Evolutionary conservation across 176 grass and related monocot species (phyloP).

Genomic region (Otatea glauca): DNA sequence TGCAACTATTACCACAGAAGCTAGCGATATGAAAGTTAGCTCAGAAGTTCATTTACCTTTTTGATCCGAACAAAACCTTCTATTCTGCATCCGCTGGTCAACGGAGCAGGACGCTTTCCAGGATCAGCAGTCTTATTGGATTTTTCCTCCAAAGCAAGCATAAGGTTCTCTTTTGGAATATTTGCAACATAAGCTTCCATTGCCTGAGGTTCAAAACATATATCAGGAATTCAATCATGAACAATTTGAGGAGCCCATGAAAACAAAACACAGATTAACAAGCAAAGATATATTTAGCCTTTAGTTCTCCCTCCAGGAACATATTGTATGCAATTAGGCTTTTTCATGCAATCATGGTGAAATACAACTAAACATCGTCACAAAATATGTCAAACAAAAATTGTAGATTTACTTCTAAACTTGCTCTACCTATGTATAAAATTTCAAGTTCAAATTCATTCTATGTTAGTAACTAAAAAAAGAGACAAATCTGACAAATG

Average conservation of each 20-base stretch:
- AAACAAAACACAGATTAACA: slow-evolving; percentile 17
- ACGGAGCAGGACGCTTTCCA: slow-evolving; percentile 84
- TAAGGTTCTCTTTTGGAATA: slow-evolving; percentile 71
- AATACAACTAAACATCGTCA: no score
- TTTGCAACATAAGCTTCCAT: slow-evolving; percentile 90
- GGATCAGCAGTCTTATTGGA: slow-evolving; percentile 71
- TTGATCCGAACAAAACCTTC: slow-evolving; percentile 98
- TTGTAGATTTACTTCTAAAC: no score
- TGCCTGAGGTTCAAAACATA: slow-evolving; percentile 70
- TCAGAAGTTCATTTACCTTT: slow-evolving; percentile 62
- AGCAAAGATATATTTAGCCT: slow-evolving; percentile 8
- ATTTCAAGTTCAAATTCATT: no score
- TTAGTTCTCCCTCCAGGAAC: slow-evolving; percentile 11
- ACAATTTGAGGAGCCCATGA: neutral
- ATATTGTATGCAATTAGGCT: no score
- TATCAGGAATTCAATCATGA: slow-evolving; percentile 24
- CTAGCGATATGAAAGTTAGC: slow-evolving; percentile 11
- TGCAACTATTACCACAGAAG: slow-evolving; percentile 16
- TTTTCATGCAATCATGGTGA: no score
- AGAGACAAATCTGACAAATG: no score
- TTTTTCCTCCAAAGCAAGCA: slow-evolving; percentile 75
- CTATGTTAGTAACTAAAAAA: no score
- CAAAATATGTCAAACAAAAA: no score
- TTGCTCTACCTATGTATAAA: no score
- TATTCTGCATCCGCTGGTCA: slow-evolving; percentile 85